These are phyloP conservation scores for Botrytis byssoidea DNA, from an alignment of 2,329 filamentous ascomycete genomes.

Conservation along the genomic window DNA sequence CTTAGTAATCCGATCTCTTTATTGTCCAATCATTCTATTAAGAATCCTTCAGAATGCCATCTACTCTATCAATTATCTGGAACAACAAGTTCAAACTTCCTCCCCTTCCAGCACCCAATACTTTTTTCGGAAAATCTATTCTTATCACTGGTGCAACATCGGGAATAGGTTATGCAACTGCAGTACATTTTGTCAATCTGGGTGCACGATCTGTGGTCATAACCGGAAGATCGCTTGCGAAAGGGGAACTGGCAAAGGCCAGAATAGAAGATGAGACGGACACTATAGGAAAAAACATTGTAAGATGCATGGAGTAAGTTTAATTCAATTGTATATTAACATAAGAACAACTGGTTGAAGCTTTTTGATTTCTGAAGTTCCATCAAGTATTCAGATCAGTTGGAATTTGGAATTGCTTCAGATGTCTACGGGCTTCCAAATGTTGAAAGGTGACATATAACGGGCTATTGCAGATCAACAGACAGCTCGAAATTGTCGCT, in stretches of 20 bases:
- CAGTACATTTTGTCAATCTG: conserved; percentile 43
- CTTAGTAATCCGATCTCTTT: neutral
- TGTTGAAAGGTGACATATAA: neutral
- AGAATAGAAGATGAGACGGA: conserved; percentile 39
- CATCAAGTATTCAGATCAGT: neutral
- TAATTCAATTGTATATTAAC: conserved; percentile 8
- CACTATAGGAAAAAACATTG: conserved; percentile 26
- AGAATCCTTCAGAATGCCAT: neutral
- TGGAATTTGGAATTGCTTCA: neutral
- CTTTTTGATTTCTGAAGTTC: neutral
- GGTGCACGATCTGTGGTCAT: conserved; percentile 44
- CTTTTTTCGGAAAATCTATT: conserved; percentile 37
- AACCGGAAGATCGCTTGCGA: conserved; percentile 41
- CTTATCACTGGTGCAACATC: conserved; percentile 46
- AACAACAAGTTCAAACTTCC: conserved; percentile 34
- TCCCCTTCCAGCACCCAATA: conserved; percentile 29
- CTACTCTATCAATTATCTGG: conserved; percentile 24
- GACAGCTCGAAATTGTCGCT: neutral
- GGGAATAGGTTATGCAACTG: conserved; percentile 45
- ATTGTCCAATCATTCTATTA: neutral
- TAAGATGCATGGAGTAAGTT: conserved; percentile 25
- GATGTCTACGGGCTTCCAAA: neutral
- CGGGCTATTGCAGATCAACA: neutral
- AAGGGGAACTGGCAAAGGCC: conserved; percentile 42
- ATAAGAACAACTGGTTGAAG: neutral